phyloP scores from a whole-genome alignment of 768 basidiomycete genomes.

The Termitomyces bulborhizus region DNA sequence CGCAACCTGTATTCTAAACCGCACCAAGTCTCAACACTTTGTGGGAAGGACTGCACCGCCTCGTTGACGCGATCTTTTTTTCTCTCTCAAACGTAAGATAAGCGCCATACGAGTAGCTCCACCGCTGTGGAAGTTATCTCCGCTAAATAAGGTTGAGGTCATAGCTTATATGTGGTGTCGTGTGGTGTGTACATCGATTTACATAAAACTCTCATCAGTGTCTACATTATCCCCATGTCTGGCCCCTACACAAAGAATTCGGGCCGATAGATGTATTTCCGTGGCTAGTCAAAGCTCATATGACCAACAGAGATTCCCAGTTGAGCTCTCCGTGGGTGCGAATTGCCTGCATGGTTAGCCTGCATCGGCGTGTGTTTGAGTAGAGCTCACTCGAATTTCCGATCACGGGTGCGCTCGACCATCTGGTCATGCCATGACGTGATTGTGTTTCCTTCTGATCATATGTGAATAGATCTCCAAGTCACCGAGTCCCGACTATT shows the following conservation, averaged over 20 bases:
- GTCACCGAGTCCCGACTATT: too few species aligned
- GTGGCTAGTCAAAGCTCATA: not conserved
- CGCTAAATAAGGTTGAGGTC: not conserved
- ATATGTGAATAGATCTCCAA: not conserved
- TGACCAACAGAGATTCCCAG: not conserved
- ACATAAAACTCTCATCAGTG: too few species aligned
- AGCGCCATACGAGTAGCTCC: not conserved
- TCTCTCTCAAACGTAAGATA: not conserved
- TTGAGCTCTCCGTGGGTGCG: not conserved
- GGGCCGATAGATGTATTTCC: not conserved
- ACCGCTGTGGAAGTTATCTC: not conserved
- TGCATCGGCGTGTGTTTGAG: not conserved
- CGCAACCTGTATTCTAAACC: not conserved
- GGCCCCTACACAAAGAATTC: not conserved
- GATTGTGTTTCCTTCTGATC: not conserved
- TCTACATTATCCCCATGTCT: not conserved
- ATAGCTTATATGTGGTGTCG: not conserved
- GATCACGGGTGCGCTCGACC: not conserved
- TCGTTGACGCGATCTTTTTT: not conserved
- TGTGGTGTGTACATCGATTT: not conserved
- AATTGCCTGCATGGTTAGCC: not conserved
- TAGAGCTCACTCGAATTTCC: not conserved
- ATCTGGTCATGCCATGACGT: not conserved
- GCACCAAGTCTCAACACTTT: not conserved
- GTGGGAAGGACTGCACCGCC: not conserved